Evolutionary conservation across 2,329 filamentous ascomycete species (phyloP), one percentile per base, ranked within the genome.

Genomic region (Magnaporthiopsis poae): DNA sequence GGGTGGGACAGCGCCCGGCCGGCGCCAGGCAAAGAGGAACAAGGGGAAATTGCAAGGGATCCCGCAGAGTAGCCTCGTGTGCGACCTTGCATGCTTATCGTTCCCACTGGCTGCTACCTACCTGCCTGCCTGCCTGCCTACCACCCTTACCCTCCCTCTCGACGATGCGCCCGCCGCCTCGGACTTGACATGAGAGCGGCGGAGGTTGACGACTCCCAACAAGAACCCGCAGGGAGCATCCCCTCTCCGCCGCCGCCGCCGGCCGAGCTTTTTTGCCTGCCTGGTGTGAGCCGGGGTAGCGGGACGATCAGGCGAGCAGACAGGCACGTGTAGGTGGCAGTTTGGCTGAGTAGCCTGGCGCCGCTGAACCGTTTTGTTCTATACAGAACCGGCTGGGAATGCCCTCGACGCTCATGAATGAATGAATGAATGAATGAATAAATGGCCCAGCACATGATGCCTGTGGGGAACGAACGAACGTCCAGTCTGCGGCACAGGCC

Each of bases 281-380:
- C 36, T 36, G 35, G 12, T n/a, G 61, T 3, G 21, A 46, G 46
- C 46, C 61, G 33, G 39, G 67, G 66, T 63, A 65, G 66, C 69
- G 68, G 69, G 68, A 68, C 67, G 68, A 69, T 70, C 69, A 68
- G 35, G 35, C 35, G 35, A n/a, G 36, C 52, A 12, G 36, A 46
- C 46, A 35, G 29, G 60, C 36, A 12, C 31, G 33, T 21, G 64
- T 35, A 21, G 31, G 12, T 18, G 61, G 5, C 33, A 25, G 61
- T n/a, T 36, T 36, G 35, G 35, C 25, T 62, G 31, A 62, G 31
- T 62, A 31, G 61, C 8, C 35, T 9, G 9, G 35, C 35, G 35
- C 35, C 46, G 8, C 8, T 3, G 46, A 56, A 25, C 46, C 46
- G 46, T 25, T 56, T 56, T 56, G 7, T 11, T 8, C 46, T 56